These are phyloP conservation scores for Alternaria angustiovoidea DNA, from an alignment of 2,329 filamentous ascomycete genomes.

Conservation along the genomic window DNA sequence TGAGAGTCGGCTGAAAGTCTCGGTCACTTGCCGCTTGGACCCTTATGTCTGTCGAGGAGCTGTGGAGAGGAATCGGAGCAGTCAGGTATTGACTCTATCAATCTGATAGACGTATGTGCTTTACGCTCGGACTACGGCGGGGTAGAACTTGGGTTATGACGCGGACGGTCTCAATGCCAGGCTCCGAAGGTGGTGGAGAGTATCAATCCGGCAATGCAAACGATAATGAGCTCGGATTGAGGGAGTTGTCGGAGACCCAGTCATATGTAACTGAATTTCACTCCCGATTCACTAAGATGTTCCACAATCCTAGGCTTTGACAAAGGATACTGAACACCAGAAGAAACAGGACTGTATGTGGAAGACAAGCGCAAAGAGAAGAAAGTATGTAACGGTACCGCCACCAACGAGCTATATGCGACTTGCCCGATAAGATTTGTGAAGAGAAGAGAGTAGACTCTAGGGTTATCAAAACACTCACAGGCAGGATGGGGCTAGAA, in stretches of 20 bases:
- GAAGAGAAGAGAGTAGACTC: neutral
- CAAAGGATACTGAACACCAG: neutral
- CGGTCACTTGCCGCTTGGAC: neutral
- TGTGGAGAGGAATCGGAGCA: neutral
- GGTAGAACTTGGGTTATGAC: neutral
- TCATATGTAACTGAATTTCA: neutral
- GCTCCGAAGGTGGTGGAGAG: neutral
- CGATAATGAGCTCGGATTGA: neutral
- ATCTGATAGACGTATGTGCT: neutral
- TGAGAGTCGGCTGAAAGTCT: neutral
- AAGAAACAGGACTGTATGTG: neutral
- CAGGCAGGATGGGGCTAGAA: neutral
- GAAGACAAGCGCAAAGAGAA: conserved; percentile 1
- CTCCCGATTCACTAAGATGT: neutral
- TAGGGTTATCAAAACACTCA: neutral
- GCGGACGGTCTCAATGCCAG: neutral
- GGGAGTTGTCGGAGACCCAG: neutral
- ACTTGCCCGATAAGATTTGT: neutral
- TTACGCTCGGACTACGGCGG: neutral
- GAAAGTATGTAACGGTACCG: neutral
- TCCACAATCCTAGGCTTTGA: neutral
- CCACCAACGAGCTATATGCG: neutral
- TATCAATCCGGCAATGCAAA: neutral
- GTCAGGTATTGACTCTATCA: neutral
- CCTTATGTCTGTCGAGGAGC: neutral